Conservation (phyloP, 176 grass and related monocot species). For the Triticum turgidum region DNA sequence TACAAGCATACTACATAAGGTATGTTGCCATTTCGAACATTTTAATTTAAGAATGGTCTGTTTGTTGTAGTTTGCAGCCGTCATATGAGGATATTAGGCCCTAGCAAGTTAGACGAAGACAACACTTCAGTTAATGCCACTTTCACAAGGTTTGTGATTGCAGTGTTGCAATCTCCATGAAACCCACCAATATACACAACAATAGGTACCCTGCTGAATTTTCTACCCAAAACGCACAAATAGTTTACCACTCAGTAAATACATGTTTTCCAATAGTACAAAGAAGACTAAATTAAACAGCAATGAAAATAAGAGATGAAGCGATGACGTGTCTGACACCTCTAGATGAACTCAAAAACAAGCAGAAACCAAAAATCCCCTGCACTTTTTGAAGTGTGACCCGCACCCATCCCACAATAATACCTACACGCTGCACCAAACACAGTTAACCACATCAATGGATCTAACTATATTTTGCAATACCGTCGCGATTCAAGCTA, state of each 20-base stretch:
- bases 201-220: background rate
- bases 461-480: background rate
- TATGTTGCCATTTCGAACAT: background rate
- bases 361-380: background rate
- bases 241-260: background rate
- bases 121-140: background rate
- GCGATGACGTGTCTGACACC: background rate
- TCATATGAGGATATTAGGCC: background rate
- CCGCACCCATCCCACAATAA: no score
- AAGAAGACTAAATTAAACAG: background rate
- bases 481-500: background rate
- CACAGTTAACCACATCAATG: background rate
- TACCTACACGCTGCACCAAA: background rate
- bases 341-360: background rate
- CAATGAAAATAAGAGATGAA: background rate
- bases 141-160: background rate
- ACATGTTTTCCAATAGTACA: background rate
- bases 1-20: slow-evolving; percentile 10
- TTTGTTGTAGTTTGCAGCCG: background rate
- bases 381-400: background rate
- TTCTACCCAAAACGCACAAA: background rate
- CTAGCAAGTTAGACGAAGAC: background rate
- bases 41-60: background rate
- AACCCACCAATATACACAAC: background rate
- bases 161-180: background rate